Base-by-base conservation (phyloP, 169 alveolate species). In the Theileria luwenshuni region DNA sequence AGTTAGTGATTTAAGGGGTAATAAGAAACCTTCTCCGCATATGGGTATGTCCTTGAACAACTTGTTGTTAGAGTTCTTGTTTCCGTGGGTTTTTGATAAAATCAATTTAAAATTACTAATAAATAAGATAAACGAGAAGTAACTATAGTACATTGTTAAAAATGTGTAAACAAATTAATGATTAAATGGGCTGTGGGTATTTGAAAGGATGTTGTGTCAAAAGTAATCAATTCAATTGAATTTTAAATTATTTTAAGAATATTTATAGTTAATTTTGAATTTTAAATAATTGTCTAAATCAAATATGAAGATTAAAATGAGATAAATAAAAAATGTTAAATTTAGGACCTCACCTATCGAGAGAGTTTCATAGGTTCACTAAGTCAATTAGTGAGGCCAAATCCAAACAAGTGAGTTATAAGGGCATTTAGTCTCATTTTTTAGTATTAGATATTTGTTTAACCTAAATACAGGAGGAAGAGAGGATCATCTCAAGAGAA, bases 361-460 rank as follows among this genome's bases (percentile, higher is more conserved):
- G 86, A 23, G 93, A 96, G 83, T 84, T 96, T 81, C 85, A 93
- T 77, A 96, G 93, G 69, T 90, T 96, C 48, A 94, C 95, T 33
- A 95, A 94, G 80, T 81, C 96, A 23, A 92, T 96, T 35, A 97
- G 98, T 62, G 99, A 96, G 76, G 87, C 97, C 62, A 92, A 97
- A 35, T 94, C 97, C 28, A 96, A 96, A 84, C 95, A 96, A 76
- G 99, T 86, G 59, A 63, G 19, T 23, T 10, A 13, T 23, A 19
- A 13, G 19, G 27, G 23, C 19, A 23, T 13, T 49, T 38, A 3
- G 21, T 23, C 51, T 43, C 51, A 43, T 43, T 43, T 43, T 43
- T 13, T 43, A 43, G 23, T 19, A 23, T 49, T 3, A 23, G 23
- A 0, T 19, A 33, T 32, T 65, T 27, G 21, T 52, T 21, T 19